Evolutionary conservation across 2,329 filamentous ascomycete genomes (phyloP), one percentile per base, ranked within the genome.

Genomic region (Trichoderma endophyticum): DNA sequence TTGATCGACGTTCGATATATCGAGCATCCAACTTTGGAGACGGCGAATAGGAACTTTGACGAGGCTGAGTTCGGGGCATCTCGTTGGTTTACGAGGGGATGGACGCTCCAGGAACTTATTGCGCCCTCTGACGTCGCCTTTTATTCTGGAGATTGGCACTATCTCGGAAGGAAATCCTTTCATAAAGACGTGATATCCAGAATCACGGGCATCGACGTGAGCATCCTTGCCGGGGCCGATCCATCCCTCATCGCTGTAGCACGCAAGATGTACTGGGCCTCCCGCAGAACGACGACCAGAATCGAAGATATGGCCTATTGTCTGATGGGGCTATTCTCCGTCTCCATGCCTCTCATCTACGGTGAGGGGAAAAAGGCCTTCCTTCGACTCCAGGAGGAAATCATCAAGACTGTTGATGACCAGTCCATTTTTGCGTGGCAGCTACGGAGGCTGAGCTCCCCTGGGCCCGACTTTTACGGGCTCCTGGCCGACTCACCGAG

Each of bases 301-400:
- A 14, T 71, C 24, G 75, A 76, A 59, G 75, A 76, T 60, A 70
- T 72, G 48, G 75, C 75, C 2, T 76, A 76, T 12, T 75, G 70
- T 12, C 73, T 76, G 2, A 65, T 75, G 61, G 75, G 75, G 6
- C 57, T 76, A 4, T 76, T 76, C 30, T 73, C 72, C n/a, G 57
- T 76, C 26, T 74, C 73, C 30, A 75, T 76, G 72, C 59, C 74
- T 12, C 56, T 74, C 11, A 51, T 75, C 3, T 76, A 76, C 28
- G 75, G 74, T 3, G 75, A 76, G 30, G 74, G 74, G 4, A 61
- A 61, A 26, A 69, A 59, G 8, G 65, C 65, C 4, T 61, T 69
- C 15, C 30, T 69, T 30, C 65, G 65, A 7, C 65, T 69, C 5
- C 65, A 69, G 6, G 65, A 69, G 6, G 65, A 69, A 36, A 60